Conservation (phyloP, 495 filamentous ascomycete genomes). For the Penicillium paxilli region DNA sequence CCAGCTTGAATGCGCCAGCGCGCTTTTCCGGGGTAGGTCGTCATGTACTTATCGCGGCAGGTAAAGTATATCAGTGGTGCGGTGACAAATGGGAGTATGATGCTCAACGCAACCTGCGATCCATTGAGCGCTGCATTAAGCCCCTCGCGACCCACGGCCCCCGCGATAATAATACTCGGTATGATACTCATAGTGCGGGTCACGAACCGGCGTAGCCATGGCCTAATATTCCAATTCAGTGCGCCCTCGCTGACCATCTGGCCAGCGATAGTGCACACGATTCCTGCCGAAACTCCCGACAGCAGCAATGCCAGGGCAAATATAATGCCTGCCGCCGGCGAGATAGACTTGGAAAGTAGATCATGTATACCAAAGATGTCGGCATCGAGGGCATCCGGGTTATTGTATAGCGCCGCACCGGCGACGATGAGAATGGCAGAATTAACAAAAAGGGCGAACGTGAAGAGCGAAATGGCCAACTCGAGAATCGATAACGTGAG, state of each 20-base stretch:
- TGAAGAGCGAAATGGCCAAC: constrained; percentile 73
- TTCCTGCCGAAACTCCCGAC: constrained; percentile 73
- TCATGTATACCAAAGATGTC: constrained; percentile 81
- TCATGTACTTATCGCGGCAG: constrained; percentile 79
- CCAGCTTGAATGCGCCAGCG: too few relatives aligned
- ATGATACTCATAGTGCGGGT: constrained; percentile 75
- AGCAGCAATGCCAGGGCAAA: constrained; percentile 77
- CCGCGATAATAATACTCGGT: constrained; percentile 80
- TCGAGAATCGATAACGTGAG: constrained; percentile 79
- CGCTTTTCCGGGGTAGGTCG: too few relatives aligned
- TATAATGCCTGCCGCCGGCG: constrained; percentile 69
- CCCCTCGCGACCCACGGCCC: constrained; percentile 68
- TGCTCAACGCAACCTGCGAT: constrained; percentile 76
- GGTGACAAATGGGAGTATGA: constrained; percentile 77
- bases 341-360: constrained; percentile 67
- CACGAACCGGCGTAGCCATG: constrained; percentile 72
- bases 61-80: constrained; percentile 92
- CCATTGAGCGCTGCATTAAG: constrained; percentile 75
- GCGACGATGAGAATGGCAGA: constrained; percentile 87
- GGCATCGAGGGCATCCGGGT: constrained; percentile 55
- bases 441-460: constrained; percentile 91
- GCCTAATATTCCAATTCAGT: constrained; percentile 66
- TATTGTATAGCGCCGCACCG: constrained; percentile 70
- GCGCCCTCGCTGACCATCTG: constrained; percentile 83
- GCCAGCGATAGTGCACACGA: constrained; percentile 80